phyloP scores from a whole-genome alignment of 805 yeast species.

The Lachancea sp. region DNA sequence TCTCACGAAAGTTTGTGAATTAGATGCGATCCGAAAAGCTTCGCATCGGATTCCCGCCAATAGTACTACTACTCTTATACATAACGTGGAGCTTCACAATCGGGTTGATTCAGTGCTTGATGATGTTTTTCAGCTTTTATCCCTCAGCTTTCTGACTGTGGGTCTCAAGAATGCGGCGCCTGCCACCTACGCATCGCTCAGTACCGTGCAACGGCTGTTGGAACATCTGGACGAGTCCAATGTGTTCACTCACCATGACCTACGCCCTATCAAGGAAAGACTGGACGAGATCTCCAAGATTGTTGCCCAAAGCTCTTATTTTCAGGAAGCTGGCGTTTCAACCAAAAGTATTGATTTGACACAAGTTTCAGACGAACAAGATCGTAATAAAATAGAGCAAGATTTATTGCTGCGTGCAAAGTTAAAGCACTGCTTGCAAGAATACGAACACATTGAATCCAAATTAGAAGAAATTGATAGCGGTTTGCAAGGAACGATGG shows the following conservation, averaged over 20 bases:
- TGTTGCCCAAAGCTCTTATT: conserved; percentile 38
- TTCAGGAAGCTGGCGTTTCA: conserved; percentile 16
- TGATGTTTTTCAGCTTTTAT: conserved; percentile 82
- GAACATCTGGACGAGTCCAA: conserved; percentile 76
- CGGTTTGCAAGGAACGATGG: conserved; percentile 45
- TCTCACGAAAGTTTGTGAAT: conserved; percentile 44
- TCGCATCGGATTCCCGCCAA: conserved; percentile 19
- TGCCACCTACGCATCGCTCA: conserved; percentile 83
- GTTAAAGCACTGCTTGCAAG: conserved; percentile 53
- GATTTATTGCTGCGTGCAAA: conserved; percentile 57
- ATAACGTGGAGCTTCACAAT: conserved; percentile 31
- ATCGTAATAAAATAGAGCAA: conserved; percentile 49
- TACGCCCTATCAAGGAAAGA: conserved; percentile 68
- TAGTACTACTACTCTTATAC: conserved; percentile 25
- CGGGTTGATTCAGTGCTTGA: conserved; percentile 71
- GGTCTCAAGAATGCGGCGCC: conserved; percentile 89
- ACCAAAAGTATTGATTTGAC: conserved; percentile 23
- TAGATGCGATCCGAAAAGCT: conserved; percentile 47
- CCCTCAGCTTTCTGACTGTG: conserved; percentile 83
- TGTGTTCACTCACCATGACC: conserved; percentile 78
- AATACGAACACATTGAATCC: conserved; percentile 50
- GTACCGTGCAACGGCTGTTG: conserved; percentile 78
- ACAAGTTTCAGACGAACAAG: conserved; percentile 24
- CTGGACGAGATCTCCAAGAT: conserved; percentile 63
- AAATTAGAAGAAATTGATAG: conserved; percentile 49